Evolutionary conservation across 805 yeast genomes (phyloP), one percentile per base, ranked within the genome.

Genomic region (Zygosaccharomyces bisporus): DNA sequence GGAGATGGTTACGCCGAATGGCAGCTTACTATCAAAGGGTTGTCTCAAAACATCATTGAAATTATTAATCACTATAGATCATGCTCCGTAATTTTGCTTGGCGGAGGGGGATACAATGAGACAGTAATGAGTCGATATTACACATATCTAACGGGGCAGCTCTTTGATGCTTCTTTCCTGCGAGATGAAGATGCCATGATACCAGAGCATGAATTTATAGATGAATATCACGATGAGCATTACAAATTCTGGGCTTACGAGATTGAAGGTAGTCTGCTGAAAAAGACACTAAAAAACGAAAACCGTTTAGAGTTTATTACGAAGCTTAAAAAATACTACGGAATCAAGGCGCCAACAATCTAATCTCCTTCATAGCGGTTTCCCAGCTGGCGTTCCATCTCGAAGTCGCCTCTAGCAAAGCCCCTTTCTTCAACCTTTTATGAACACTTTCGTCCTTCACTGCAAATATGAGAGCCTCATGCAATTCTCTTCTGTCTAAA

Each of bases 371-470:
- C 60, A 64, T 58, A 4, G 60, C 52, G 4, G 47, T 50, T 34
- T 69, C 67, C 98, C 98, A 91, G 57, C 82, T 85, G 9, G 72
- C 66, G 34, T 79, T 77, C 98, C 98, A 91, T 43, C 85, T 74
- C 19, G 64, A 60, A 34, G 68, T 49, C 41, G 95, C 79, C 65
- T 90, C 95, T n/a, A 54, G 45, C 39, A 81, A 13, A 0, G 97
- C 98, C 10, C 96, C 96, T 7, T 56, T 50, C 52, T 75, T 80
- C 34, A 91, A 56, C 1, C 50, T 69, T 0, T 56, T 47, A 37
- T 74, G 61, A 4, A 73, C 63, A 1, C 52, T 41, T 0, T 51
- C 46, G 44, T 68, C 66, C 37, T 57, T 62, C 36, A 76, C 57
- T 13, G 72, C 45, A 18, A 60, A 53, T 7, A 59, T 55, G 13